Conservation (phyloP, 345 rosid species). For the Streptanthus diversifolius region DNA sequence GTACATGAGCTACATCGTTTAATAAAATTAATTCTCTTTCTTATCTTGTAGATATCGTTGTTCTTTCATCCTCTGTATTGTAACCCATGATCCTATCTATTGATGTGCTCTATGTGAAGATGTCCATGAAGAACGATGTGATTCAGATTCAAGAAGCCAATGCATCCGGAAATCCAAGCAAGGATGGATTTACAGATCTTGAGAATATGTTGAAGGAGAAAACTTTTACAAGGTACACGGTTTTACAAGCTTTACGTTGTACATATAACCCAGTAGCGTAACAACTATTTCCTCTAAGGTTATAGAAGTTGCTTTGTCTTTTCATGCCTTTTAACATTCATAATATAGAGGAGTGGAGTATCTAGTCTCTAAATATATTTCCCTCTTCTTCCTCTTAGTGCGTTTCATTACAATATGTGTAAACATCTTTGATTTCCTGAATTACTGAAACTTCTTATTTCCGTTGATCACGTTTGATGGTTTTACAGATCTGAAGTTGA, state of each 20-base stretch:
- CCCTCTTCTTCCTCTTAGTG: not conserved
- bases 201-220: slow-evolving; percentile 52
- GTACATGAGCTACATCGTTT: slow-evolving; percentile 1
- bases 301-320: not conserved
- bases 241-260: not conserved
- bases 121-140: slow-evolving; percentile 33
- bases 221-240: slow-evolving; percentile 63
- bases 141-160: slow-evolving; percentile 30
- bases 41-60: not conserved
- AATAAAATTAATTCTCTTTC: not conserved
- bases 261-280: not conserved
- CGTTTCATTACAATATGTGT: not conserved
- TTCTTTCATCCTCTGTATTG: not conserved
- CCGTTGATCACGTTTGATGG: not conserved
- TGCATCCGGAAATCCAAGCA: slow-evolving; percentile 32
- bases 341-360: not conserved
- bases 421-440: not conserved
- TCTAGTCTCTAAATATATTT: not conserved
- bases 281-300: not conserved
- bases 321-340: not conserved
- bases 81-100: slow-evolving; percentile 6
- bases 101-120: slow-evolving; percentile 25
- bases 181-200: slow-evolving; percentile 35
- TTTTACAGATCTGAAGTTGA: slow-evolving; percentile 77
- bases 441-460: not conserved